Percentiles rank a stretch among this genome's conserved stretches.
These are phyloP conservation scores for Penicillium sp. DNA, from an alignment of 2,329 filamentous ascomycete genomes.

Conservation along the genomic window DNA sequence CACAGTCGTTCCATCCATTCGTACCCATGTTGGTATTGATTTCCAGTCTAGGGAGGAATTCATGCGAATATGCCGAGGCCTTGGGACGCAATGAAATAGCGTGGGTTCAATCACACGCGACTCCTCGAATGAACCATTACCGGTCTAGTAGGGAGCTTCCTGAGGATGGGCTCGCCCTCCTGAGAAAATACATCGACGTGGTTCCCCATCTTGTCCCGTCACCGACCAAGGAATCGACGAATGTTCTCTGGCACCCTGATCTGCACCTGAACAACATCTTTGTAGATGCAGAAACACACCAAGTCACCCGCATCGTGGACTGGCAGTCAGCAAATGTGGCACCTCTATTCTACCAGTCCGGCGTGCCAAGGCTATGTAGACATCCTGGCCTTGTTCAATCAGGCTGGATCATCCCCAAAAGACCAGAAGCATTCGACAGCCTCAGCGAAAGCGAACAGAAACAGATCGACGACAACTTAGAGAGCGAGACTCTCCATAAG, in stretches of 20 bases:
- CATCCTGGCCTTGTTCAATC: slow-evolving; percentile 26
- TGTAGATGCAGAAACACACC: slow-evolving; percentile 20
- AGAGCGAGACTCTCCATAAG: slow-evolving; percentile 32
- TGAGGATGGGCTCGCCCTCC: slow-evolving; percentile 20
- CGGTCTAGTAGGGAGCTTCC: slow-evolving; percentile 20
- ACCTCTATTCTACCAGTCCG: slow-evolving; percentile 27
- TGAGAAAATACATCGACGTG: slow-evolving; percentile 24
- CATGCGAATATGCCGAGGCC: slow-evolving; percentile 19
- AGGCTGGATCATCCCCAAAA: slow-evolving; percentile 27
- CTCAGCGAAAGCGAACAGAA: slow-evolving; percentile 24
- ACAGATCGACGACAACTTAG: slow-evolving; percentile 24
- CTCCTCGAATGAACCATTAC: slow-evolving; percentile 25
- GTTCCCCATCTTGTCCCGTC: slow-evolving; percentile 17
- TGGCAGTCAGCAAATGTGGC: slow-evolving; percentile 23
- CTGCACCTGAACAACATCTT: slow-evolving; percentile 28
- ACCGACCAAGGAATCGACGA: slow-evolving; percentile 9
- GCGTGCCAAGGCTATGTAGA: slow-evolving; percentile 27
- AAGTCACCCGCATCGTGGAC: slow-evolving; percentile 26
- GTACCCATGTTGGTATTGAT: not conserved
- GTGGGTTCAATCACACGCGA: slow-evolving; percentile 22
- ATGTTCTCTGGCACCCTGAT: slow-evolving; percentile 27
- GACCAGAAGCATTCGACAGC: slow-evolving; percentile 26
- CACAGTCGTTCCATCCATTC: slow-evolving; percentile 1
- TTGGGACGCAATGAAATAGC: slow-evolving; percentile 24
- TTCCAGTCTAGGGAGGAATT: slow-evolving; percentile 14